Conservation (phyloP, 164 flowering plant species). For the Dillenia suffruticosa region DNA sequence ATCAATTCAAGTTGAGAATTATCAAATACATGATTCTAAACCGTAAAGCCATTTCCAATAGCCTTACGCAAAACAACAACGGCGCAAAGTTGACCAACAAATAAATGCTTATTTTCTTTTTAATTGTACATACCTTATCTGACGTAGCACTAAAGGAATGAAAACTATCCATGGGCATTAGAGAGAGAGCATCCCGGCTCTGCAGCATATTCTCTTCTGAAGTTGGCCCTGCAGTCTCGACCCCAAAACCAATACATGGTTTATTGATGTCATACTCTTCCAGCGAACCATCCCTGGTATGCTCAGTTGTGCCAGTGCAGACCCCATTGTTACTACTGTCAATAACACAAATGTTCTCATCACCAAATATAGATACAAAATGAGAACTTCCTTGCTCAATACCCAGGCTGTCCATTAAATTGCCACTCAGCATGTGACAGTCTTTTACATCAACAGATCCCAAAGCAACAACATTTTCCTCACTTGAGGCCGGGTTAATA, state of each 20-base stretch:
- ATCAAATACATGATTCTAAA: too few relatives aligned
- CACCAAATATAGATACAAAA: slow-evolving; percentile 12
- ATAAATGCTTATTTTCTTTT: too few relatives aligned
- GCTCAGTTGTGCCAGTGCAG: slow-evolving; percentile 14
- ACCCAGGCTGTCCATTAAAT: slow-evolving; percentile 14
- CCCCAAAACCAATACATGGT: slow-evolving; percentile 15
- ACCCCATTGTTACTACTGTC: slow-evolving; percentile 13
- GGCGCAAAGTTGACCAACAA: too few relatives aligned
- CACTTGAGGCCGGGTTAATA: too few relatives aligned
- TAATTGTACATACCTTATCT: slow-evolving; percentile 27
- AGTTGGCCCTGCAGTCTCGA: slow-evolving; percentile 4
- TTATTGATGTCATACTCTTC: slow-evolving; percentile 16
- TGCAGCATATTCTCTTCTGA: slow-evolving; percentile 10
- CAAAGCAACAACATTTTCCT: neutral
- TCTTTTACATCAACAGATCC: slow-evolving; percentile 15
- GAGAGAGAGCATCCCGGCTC: slow-evolving; percentile 7
- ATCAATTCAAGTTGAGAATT: too few relatives aligned
- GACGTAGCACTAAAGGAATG: slow-evolving; percentile 11
- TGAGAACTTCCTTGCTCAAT: slow-evolving; percentile 13
- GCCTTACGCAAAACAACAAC: too few relatives aligned
- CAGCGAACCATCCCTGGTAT: slow-evolving; percentile 13
- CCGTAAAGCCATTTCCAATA: too few relatives aligned
- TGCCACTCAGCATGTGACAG: neutral
- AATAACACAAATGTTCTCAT: slow-evolving; percentile 13
- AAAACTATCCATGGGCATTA: slow-evolving; percentile 9